These are phyloP conservation scores for Berkeleyomyces basicola DNA, from an alignment of 2,329 filamentous ascomycete species.

Conservation along the genomic window DNA sequence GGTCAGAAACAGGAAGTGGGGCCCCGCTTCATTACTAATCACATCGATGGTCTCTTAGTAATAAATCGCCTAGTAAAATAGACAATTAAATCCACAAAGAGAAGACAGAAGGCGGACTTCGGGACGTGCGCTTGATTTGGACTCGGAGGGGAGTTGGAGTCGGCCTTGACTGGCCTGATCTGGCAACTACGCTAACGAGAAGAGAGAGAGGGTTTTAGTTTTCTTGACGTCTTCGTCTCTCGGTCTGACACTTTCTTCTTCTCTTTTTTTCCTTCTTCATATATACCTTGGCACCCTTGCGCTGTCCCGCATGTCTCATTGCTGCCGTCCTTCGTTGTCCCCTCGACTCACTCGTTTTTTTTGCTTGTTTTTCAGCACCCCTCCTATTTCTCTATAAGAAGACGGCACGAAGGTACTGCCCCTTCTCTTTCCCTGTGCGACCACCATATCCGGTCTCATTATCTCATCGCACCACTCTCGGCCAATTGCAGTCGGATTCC, in stretches of 20 bases:
- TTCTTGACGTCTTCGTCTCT: neutral
- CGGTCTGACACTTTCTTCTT: neutral
- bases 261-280: neutral
- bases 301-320: neutral
- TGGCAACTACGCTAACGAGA: neutral
- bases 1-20: too few relatives aligned
- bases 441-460: neutral
- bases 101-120: neutral
- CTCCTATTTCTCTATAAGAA: neutral
- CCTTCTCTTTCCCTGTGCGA: neutral
- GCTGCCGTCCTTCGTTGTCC: neutral
- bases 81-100: too few relatives aligned
- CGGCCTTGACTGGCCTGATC: neutral
- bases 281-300: neutral
- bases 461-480: neutral
- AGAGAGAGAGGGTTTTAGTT: neutral
- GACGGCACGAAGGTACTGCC: neutral
- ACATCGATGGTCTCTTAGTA: too few relatives aligned
- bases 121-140: neutral
- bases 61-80: too few relatives aligned
- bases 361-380: neutral
- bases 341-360: neutral
- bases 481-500: neutral
- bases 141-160: neutral
- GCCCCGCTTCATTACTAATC: too few relatives aligned